phyloP scores from a whole-genome alignment of 2,329 filamentous ascomycete genomes.

The Exophiala sp. region DNA sequence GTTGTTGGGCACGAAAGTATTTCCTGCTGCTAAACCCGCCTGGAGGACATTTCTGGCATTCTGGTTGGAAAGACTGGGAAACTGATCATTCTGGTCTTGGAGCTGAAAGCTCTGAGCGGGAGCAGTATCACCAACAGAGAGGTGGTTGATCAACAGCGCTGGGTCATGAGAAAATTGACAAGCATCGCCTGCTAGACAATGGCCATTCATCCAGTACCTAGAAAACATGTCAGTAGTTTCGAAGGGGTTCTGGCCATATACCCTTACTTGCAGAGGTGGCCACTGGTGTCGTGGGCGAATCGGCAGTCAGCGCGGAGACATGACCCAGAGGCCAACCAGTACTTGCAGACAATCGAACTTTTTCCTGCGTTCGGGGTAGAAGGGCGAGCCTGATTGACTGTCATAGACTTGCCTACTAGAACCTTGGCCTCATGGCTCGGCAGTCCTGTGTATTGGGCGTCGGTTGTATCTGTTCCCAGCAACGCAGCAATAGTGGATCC shows the following conservation, averaged over 20 bases:
- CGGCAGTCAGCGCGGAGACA: slow-evolving; percentile 93
- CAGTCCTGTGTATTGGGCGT: slow-evolving; percentile 38
- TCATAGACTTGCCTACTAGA: slow-evolving; percentile 85
- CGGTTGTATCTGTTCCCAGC: slow-evolving; percentile 55
- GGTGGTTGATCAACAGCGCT: slow-evolving; percentile 65
- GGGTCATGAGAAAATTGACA: slow-evolving; percentile 98
- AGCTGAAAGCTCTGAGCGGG: slow-evolving; percentile 65
- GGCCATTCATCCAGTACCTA: slow-evolving; percentile 93
- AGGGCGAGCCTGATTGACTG: slow-evolving; percentile 63
- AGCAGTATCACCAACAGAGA: slow-evolving; percentile 61
- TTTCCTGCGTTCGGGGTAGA: slow-evolving; percentile 72
- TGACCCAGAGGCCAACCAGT: slow-evolving; percentile 91
- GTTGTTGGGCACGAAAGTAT: slow-evolving; percentile 28
- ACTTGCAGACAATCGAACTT: slow-evolving; percentile 90
- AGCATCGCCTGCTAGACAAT: slow-evolving; percentile 85
- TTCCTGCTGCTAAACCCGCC: slow-evolving; percentile 37
- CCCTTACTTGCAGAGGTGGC: slow-evolving; percentile 92
- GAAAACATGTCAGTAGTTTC: slow-evolving; percentile 29
- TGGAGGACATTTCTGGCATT: slow-evolving; percentile 37
- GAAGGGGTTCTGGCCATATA: slow-evolving; percentile 15
- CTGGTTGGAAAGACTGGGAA: slow-evolving; percentile 60
- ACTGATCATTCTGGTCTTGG: slow-evolving; percentile 70
- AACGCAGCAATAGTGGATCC: slow-evolving; percentile 85
- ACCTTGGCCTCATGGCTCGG: slow-evolving; percentile 57
- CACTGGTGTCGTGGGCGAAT: slow-evolving; percentile 93